Percentiles rank a stretch among this genome's conserved stretches.
Conservation (phyloP, 176 grass and related monocot genomes). For the Avena insularis region DNA sequence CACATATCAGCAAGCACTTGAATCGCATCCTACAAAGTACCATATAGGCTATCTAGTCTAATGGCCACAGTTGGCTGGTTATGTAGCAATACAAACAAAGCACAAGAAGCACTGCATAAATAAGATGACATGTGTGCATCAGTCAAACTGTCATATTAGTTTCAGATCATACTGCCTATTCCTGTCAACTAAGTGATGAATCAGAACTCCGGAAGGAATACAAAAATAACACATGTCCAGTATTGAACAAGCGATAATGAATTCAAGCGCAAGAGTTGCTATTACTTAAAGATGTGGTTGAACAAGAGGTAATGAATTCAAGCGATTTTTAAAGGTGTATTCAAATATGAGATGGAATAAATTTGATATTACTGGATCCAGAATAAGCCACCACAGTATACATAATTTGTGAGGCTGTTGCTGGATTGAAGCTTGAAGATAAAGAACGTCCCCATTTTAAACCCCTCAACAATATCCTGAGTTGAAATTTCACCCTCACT, state of each 20-base stretch:
- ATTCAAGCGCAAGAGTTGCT: background rate
- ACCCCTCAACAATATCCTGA: background rate
- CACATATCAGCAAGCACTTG: conserved; percentile 10
- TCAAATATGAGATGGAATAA: background rate
- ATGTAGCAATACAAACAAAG: conserved; percentile 10
- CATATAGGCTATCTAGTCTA: background rate
- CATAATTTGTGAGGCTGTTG: background rate
- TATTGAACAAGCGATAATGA: conserved; percentile 22
- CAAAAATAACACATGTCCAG: background rate
- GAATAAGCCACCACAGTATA: conserved; percentile 2
- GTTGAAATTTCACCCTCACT: background rate
- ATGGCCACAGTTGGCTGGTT: background rate
- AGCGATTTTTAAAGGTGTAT: background rate
- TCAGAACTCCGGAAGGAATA: background rate
- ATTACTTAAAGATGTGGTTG: background rate
- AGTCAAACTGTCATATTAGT: background rate
- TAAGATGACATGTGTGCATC: conserved; percentile 19
- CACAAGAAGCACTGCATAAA: conserved; percentile 12
- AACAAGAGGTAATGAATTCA: too few species aligned
- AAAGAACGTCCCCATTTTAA: background rate
- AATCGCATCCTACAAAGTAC: background rate
- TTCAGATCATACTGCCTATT: background rate
- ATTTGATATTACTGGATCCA: background rate
- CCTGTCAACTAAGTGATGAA: conserved; percentile 11
- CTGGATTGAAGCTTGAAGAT: background rate